Base-by-base conservation (phyloP, 129 eudicot species). In the Chrysanthemum makinoi region DNA sequence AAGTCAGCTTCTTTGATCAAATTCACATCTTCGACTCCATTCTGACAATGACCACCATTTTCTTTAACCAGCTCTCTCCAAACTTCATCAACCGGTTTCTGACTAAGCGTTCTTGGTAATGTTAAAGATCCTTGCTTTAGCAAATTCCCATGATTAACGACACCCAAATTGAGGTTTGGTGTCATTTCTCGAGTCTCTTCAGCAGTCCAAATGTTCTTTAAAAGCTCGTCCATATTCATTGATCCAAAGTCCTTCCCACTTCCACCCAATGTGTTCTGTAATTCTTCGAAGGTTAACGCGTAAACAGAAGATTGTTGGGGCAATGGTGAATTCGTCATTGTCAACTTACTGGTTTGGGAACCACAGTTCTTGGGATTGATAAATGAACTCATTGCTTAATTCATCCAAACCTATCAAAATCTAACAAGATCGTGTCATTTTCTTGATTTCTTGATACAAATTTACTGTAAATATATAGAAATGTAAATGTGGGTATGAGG, bases 71-170 rank as follows among this genome's bases (percentile, higher is more conserved):
- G 72, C 44, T 88, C 90, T 62, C 60, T 88, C 97, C 96, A 91
- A 22, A 91, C 96, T 69, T 91, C 92, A 69, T 91, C 96, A 1
- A 88, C 96, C 0, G 90, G 88, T 72, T 84, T 91, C 87, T 84
- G 96, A 71, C 92, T 78, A 44, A 91, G 81, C 15, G 90, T 88
- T 55, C 88, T 81, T 17, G 96, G 92, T 68, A 88, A 73, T 3
- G 86, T 83, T 15, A 87, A 72, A 47, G 97, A 91, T 20, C 89
- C 91, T 39, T 87, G 97, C 56, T 78, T 73, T 69, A 83, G 91
- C 68, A 87, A 70, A 77, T 79, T 79, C 66, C 77, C 89, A 65
- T 58, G 67, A 66, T 83, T 77, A 17, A 69, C 72, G 47, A 64
- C 77, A 8, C 51, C 76, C 44, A 70, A 84, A 66, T 75, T 58